Conservation (phyloP, 2,329 filamentous ascomycete species). For the Xylariaceae sp. region DNA sequence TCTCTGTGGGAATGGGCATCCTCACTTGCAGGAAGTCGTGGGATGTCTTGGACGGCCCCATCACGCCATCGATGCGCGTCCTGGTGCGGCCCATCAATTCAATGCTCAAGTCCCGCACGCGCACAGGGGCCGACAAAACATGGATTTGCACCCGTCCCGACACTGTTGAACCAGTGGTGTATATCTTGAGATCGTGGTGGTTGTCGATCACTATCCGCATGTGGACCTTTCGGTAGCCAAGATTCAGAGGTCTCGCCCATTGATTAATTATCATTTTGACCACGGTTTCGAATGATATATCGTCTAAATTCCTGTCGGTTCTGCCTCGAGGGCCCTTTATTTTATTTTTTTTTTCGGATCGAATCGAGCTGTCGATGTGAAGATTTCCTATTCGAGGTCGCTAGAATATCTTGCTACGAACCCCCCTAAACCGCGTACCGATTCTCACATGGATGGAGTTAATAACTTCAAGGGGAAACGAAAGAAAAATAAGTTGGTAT, state of each 20-base stretch:
- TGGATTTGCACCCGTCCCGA: slow-evolving; percentile 45
- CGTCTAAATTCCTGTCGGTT: too few species aligned
- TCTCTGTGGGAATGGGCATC: slow-evolving; percentile 36
- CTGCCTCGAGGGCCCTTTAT: not conserved
- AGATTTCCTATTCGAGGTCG: too few species aligned
- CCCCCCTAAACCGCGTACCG: too few species aligned
- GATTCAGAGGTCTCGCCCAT: not conserved
- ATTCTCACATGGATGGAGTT: too few species aligned
- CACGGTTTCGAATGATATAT: too few species aligned
- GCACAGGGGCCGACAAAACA: slow-evolving; percentile 38
- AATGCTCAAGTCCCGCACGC: slow-evolving; percentile 49
- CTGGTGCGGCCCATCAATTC: slow-evolving; percentile 46
- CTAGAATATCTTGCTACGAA: too few species aligned
- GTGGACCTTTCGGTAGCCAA: slow-evolving; percentile 30
- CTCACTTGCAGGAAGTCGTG: slow-evolving; percentile 42
- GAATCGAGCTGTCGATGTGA: too few species aligned
- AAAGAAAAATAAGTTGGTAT: too few species aligned
- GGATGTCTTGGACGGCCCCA: slow-evolving; percentile 42
- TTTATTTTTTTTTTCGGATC: too few species aligned
- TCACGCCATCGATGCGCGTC: slow-evolving; percentile 48
- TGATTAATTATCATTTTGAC: too few species aligned
- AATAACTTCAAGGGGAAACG: too few species aligned
- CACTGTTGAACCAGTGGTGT: slow-evolving; percentile 50
- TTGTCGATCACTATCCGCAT: slow-evolving; percentile 48
- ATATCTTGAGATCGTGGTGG: slow-evolving; percentile 51